Evolutionary conservation across 768 basidiomycete genomes (phyloP).

Genomic region (Naganishia friedmannii): DNA sequence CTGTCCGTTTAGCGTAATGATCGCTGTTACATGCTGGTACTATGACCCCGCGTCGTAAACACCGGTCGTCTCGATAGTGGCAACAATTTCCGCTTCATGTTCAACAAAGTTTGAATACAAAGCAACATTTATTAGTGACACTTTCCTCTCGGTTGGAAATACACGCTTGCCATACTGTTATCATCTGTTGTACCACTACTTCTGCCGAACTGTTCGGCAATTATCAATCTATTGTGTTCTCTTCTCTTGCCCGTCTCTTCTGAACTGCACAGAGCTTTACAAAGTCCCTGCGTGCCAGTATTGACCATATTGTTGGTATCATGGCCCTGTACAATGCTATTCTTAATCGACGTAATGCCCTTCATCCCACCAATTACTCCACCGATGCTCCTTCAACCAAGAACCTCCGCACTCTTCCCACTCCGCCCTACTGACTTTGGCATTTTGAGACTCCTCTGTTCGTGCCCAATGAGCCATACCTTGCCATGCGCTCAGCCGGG

Average conservation of each 20-base stretch:
- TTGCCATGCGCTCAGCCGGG: slow-evolving; percentile 76
- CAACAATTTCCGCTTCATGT: too few species aligned
- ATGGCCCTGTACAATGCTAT: too few species aligned
- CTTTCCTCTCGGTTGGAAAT: background rate
- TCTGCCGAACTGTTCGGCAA: too few species aligned
- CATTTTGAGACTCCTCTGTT: slow-evolving; percentile 53
- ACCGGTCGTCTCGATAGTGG: too few species aligned
- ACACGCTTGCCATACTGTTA: slow-evolving; percentile 2
- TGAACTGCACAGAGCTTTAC: too few species aligned
- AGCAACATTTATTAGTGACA: background rate
- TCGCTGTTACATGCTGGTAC: slow-evolving; percentile 33
- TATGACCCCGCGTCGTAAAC: slow-evolving; percentile 30
- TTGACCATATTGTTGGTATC: too few species aligned
- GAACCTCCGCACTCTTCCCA: slow-evolving; percentile 90
- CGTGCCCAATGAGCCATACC: slow-evolving; percentile 73
- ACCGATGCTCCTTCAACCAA: slow-evolving; percentile 83
- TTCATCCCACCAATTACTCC: slow-evolving; percentile 68
- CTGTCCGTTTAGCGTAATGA: slow-evolving; percentile 17
- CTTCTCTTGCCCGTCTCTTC: too few species aligned
- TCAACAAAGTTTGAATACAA: background rate
- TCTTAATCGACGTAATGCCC: slow-evolving; percentile 21
- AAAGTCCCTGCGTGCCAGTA: too few species aligned
- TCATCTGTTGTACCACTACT: too few species aligned
- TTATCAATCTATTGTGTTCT: too few species aligned
- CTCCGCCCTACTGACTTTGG: slow-evolving; percentile 69